These are phyloP conservation scores for Trichoderma endophyticum DNA, from an alignment of 2,329 filamentous ascomycete species.

Conservation along the genomic window DNA sequence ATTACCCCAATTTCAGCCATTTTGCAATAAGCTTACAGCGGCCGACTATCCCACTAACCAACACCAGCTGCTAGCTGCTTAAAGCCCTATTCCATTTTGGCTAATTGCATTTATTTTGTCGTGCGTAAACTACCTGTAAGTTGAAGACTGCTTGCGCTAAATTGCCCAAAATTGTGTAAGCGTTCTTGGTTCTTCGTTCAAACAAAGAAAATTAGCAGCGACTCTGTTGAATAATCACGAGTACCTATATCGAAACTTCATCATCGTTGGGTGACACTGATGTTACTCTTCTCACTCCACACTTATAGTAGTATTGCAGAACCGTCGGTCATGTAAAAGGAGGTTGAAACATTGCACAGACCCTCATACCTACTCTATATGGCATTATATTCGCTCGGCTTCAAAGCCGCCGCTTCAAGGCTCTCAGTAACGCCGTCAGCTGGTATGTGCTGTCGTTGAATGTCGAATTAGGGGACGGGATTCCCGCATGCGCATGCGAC, in stretches of 20 bases:
- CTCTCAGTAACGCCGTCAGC: slow-evolving; percentile 40
- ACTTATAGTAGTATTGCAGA: neutral
- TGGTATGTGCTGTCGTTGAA: slow-evolving; percentile 41
- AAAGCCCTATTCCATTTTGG: neutral
- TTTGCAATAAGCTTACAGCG: neutral
- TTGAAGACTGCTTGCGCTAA: neutral
- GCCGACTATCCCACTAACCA: neutral
- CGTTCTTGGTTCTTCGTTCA: neutral
- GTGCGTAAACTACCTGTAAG: neutral
- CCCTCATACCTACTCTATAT: slow-evolving; percentile 29
- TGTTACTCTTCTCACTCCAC: neutral
- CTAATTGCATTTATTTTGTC: neutral
- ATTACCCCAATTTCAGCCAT: neutral
- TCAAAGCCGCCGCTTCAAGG: slow-evolving; percentile 43
- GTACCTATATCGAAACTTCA: neutral
- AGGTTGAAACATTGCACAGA: neutral
- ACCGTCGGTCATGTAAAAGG: neutral
- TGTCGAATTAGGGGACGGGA: slow-evolving; percentile 40
- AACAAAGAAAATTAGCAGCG: too few species aligned
- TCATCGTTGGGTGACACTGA: neutral
- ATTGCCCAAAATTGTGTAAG: neutral
- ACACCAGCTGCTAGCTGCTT: neutral
- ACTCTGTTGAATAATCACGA: neutral
- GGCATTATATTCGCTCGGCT: slow-evolving; percentile 39
- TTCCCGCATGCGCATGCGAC: slow-evolving; percentile 45